Evolutionary conservation across 2,329 filamentous ascomycete genomes (phyloP).

Genomic region (Diaporthe sp.): DNA sequence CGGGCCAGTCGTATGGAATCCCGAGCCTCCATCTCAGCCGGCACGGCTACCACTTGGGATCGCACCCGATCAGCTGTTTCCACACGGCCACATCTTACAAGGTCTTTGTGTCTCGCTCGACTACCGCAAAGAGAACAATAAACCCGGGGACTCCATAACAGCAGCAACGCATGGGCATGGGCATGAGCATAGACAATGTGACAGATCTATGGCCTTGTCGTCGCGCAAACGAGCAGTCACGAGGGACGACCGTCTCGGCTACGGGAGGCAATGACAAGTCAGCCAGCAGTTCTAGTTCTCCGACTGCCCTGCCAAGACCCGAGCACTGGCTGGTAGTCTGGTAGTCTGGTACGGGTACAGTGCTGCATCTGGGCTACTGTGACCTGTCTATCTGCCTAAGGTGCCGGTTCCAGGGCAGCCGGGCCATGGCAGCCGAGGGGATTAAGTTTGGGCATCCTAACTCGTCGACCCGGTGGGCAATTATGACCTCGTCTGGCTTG

Average conservation of each 20-base stretch:
- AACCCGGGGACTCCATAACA: background rate
- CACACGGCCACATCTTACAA: conserved; percentile 16
- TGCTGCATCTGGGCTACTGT: background rate
- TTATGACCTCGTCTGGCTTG: background rate
- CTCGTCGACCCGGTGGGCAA: background rate
- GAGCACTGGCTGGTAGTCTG: background rate
- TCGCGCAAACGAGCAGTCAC: conserved; percentile 27
- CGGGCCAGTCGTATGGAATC: conserved; percentile 27
- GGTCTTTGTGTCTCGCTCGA: conserved; percentile 16
- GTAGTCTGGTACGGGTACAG: conserved; percentile 4
- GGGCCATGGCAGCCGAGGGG: conserved; percentile 14
- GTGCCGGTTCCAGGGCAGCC: background rate
- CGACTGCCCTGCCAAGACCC: conserved; percentile 22
- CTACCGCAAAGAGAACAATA: background rate
- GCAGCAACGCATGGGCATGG: conserved; percentile 13
- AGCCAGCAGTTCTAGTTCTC: conserved; percentile 7
- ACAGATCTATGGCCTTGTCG: conserved; percentile 18
- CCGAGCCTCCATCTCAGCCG: conserved; percentile 28
- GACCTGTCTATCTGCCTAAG: background rate
- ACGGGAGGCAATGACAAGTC: conserved; percentile 4
- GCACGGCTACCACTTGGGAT: conserved; percentile 29
- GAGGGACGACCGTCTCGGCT: conserved; percentile 15
- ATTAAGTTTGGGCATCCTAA: background rate
- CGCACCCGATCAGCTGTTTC: conserved; percentile 26
- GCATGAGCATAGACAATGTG: conserved; percentile 22